Evolutionary conservation across 2,329 filamentous ascomycete species (phyloP), one percentile per base, ranked within the genome.

Genomic region (Pezizomycotina sp.): DNA sequence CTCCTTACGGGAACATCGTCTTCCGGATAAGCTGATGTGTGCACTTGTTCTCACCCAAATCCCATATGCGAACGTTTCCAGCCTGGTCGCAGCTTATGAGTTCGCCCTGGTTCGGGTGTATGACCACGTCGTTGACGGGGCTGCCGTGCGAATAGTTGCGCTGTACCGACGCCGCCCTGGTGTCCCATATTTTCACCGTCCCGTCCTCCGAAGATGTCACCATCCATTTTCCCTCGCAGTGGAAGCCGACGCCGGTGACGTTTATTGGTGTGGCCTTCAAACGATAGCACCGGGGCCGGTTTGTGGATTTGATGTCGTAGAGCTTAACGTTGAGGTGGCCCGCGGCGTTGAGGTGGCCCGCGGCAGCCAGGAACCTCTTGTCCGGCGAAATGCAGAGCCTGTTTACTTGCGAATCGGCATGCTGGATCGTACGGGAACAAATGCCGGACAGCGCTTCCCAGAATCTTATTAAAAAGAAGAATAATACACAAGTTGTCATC

Each of bases 181-280:
- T 92, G 56, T 93, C 86, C 84, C 84, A 93, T 47, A 93, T 92
- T 65, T 92, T 92, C 54, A 93, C 84, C 1, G 82, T 92, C 51
- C 84, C 81, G 55, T 98, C 89, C 59, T 98, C 89, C 29, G 81
- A 92, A 58, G 79, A 91, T 6, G 89, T 98, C 12, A 95, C 89
- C 80, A 98, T 93, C 89, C 89, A 98, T 62, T 98, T 98, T 7
- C 86, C 84, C 59, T 98, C 89, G 57, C 86, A 95, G 58, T 98
- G 89, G 56, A 98, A 98, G 7, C 84, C 84, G 29, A 98, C 80
- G 27, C 89, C 89, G 0, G 89, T 98, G 55, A 98, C 77, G 53
- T 98, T 98, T 15, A 95, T 68, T 1, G 89, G 78, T 48, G 86
- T 89, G 2, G 89, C 84, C n/a, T n/a, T n/a, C n/a, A n/a, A n/a